Evolutionary conservation across 192 early-diverging fungal species (phyloP).

Genomic region (Linnemannia hyalina): DNA sequence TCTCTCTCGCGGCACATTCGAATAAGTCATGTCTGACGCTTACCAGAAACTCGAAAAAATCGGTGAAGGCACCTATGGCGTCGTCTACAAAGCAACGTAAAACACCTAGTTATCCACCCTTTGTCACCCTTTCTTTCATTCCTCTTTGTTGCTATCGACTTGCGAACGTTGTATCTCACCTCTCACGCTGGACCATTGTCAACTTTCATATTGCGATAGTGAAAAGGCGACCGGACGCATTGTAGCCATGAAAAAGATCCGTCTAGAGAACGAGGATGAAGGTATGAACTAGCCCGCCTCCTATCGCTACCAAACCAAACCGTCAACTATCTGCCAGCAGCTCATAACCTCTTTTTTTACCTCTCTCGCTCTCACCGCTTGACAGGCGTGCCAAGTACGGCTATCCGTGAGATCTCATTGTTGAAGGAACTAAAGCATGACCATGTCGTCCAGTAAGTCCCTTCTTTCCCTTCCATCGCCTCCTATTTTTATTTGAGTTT

Average conservation of each 20-base stretch:
- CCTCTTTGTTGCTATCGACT: neutral
- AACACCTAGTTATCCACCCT: neutral
- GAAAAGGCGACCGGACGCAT: conserved; percentile 65
- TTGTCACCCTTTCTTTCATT: neutral
- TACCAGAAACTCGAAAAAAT: conserved; percentile 84
- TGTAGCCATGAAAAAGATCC: conserved; percentile 83
- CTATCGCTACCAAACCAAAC: neutral
- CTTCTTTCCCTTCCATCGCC: neutral
- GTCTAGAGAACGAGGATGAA: conserved; percentile 76
- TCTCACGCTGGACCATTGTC: neutral
- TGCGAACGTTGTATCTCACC: neutral
- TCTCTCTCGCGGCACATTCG: neutral
- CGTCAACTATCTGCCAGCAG: neutral
- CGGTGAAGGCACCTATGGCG: conserved; percentile 87
- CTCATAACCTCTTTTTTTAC: neutral
- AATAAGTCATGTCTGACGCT: conserved; percentile 49
- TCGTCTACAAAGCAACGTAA: conserved; percentile 79
- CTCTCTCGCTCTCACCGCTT: no score
- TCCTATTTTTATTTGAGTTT: neutral
- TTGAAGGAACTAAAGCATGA: conserved; percentile 89
- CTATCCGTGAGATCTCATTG: conserved; percentile 89
- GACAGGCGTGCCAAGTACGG: conserved; percentile 80
- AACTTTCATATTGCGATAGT: neutral
- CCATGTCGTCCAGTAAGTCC: conserved; percentile 85
- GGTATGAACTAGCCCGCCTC: conserved; percentile 33